Evolutionary conservation across 306 rosid species (phyloP), one percentile per base, ranked within the genome.

Genomic region (Vigna nakashimae): DNA sequence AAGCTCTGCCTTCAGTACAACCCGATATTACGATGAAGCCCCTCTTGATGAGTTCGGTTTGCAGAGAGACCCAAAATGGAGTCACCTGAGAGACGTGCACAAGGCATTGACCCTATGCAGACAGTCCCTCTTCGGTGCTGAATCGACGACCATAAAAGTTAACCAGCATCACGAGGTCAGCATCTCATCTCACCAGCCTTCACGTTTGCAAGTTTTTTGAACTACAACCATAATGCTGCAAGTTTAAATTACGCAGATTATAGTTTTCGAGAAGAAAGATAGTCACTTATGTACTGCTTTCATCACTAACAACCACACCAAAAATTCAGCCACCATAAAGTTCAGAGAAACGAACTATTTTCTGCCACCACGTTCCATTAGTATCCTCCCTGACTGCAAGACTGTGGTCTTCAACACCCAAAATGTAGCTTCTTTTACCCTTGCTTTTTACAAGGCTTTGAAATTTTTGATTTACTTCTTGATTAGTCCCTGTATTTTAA

Each of bases 21-120:
- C 99, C 43, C 87, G 94, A 6, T 96, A 96, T 73, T 96, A 96
- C 17, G 99, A 96, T 42, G 97, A 96, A 88, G 99, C 98, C 68
- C 99, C 99, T 60, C 90, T 96, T 6, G 99, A 96, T 65, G 97
- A 91, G 84, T 96, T 50, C 11, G 98, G 94, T 79, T 81, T 96
- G 32, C 89, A 78, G 17, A 91, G 97, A 81, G 97, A 96, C 5
- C 99, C 99, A 18, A 96, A 96, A 82, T 96, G 96, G 94, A 63
- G 94, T 81, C 99, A 96, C 80, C 79, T 96, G 14, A 88, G 60
- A 86, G 94, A 96, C 40, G 79, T 84, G 45, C 99, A 96, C 84
- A 90, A 46, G 83, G 96, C 99, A 76, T 11, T 96, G 26, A 87
- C 18, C 73, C 83, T 92, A 13, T 86, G 97, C 82, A 92, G 77